phyloP scores from a whole-genome alignment of 306 rosid species.

The Cucumis melo region DNA sequence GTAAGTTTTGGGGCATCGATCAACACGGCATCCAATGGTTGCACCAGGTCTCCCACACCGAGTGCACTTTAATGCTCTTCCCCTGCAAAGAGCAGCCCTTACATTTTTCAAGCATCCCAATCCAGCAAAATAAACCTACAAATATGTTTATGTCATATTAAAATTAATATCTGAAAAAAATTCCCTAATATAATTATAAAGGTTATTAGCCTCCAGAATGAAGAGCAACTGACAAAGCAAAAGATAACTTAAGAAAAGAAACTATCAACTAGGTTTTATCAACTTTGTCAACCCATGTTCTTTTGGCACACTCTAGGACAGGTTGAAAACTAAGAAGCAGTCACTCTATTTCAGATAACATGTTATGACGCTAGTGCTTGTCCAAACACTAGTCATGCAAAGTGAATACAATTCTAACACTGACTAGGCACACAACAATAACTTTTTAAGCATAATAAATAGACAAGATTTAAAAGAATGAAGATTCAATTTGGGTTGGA shows the following conservation, averaged over 20 bases:
- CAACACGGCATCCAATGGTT: conserved; percentile 95
- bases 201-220: not conserved
- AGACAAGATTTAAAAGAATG: not conserved
- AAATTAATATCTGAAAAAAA: not conserved
- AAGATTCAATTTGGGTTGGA: not conserved
- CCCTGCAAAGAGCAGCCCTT: conserved; percentile 93
- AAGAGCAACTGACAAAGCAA: not conserved
- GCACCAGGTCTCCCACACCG: conserved; percentile 97
- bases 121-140: conserved; percentile 98
- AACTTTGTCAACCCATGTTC: not conserved
- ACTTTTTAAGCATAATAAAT: not conserved
- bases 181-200: not conserved
- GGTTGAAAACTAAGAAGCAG: not conserved
- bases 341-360: not conserved
- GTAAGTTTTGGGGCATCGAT: conserved; percentile 90
- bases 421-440: not conserved
- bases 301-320: not conserved
- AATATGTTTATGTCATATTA: conserved; percentile 4
- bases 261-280: not conserved
- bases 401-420: not conserved
- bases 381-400: not conserved
- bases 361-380: not conserved
- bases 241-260: not conserved
- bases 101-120: conserved; percentile 93
- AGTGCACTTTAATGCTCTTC: conserved; percentile 91